These are phyloP conservation scores for Plasmodium knowlesi DNA, from an alignment of 169 alveolate genomes.

Conservation along the genomic window DNA sequence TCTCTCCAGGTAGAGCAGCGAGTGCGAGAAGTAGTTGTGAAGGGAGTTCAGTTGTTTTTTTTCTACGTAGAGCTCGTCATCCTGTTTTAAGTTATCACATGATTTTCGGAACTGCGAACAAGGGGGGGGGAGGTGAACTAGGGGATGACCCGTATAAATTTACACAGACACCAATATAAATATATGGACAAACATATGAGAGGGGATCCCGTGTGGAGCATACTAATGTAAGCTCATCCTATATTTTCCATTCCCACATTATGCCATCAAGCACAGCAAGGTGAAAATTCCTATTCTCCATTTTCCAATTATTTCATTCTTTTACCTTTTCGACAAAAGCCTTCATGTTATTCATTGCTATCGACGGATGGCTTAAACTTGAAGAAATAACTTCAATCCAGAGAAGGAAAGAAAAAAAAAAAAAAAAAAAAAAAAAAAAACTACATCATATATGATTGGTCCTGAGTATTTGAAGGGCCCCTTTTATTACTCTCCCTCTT, in stretches of 20 bases:
- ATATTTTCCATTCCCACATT: not conserved
- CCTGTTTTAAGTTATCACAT: conserved; percentile 27
- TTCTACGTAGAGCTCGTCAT: conserved; percentile 61
- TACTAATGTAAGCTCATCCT: not conserved
- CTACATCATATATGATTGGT: not conserved
- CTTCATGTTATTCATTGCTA: conserved; percentile 51
- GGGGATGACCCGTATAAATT: not conserved
- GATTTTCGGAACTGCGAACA: conserved; percentile 48
- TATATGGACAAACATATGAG: not conserved
- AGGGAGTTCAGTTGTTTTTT: conserved; percentile 54
- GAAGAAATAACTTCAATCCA: not conserved
- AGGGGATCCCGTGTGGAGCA: not conserved
- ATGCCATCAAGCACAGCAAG: not conserved
- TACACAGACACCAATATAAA: not conserved
- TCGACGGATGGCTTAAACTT: not conserved
- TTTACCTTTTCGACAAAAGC: conserved; percentile 74
- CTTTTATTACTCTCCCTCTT: not conserved
- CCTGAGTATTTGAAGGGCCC: not conserved
- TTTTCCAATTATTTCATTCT: not conserved
- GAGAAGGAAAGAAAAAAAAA: conserved; percentile 12
- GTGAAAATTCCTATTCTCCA: not conserved
- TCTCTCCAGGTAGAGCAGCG: conserved; percentile 66
- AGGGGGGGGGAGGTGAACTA: not conserved
- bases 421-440: conserved; percentile 31
- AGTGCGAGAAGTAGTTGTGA: conserved; percentile 57